Evolutionary conservation across 257 asterid genomes (phyloP).

Genomic region (Jasminum sambac): DNA sequence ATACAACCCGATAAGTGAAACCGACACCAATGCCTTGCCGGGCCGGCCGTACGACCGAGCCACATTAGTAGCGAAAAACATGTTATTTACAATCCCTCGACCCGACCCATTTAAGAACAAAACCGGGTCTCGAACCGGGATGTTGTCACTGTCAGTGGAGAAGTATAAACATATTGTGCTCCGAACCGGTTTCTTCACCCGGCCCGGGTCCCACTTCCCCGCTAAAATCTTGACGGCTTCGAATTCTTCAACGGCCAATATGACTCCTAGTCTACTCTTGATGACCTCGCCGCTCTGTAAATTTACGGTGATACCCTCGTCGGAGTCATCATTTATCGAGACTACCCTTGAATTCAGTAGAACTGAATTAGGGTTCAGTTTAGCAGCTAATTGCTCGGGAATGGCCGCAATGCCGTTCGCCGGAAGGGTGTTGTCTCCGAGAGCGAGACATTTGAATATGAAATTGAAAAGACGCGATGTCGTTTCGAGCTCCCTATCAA

Average conservation of each 20-base stretch:
- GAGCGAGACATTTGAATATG: slow-evolving; percentile 78
- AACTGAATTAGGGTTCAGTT: slow-evolving; percentile 48
- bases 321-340: slow-evolving; percentile 38
- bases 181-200: slow-evolving; percentile 55
- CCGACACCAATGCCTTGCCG: slow-evolving; percentile 80
- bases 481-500: slow-evolving; percentile 78
- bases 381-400: slow-evolving; percentile 72
- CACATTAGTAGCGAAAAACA: slow-evolving; percentile 87
- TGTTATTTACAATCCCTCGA: slow-evolving; percentile 80
- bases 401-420: slow-evolving; percentile 80
- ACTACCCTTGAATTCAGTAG: slow-evolving; percentile 53
- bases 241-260: slow-evolving; percentile 76
- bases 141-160: slow-evolving; percentile 44
- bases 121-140: slow-evolving; percentile 72
- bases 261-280: slow-evolving; percentile 62
- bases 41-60: slow-evolving; percentile 73
- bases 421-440: slow-evolving; percentile 87
- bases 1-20: slow-evolving; percentile 63
- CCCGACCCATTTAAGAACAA: slow-evolving; percentile 75
- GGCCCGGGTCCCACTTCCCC: slow-evolving; percentile 31
- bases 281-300: slow-evolving; percentile 54
- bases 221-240: slow-evolving; percentile 59
- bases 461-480: slow-evolving; percentile 84
- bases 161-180: slow-evolving; percentile 83
- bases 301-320: slow-evolving; percentile 33